These are phyloP conservation scores for Fremontodendron californicum DNA, from an alignment of 345 rosid genomes.

Conservation along the genomic window DNA sequence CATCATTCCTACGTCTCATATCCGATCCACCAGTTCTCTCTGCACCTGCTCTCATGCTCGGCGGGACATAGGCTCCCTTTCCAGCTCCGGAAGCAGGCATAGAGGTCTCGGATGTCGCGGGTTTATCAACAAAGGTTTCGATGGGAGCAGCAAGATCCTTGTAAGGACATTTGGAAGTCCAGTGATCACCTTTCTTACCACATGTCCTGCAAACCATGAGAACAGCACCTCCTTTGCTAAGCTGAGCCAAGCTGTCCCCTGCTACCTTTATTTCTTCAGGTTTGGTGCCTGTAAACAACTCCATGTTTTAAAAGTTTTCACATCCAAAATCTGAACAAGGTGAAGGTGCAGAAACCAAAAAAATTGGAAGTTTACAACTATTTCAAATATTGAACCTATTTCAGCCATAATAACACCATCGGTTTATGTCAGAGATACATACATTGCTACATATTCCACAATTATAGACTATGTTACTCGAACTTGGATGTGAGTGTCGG, in stretches of 20 bases:
- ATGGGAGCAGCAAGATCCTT: slow-evolving; percentile 46
- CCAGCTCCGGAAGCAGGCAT: slow-evolving; percentile 22
- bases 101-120: slow-evolving; percentile 32
- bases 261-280: slow-evolving; percentile 37
- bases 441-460: not conserved
- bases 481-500: too few relatives aligned
- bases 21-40: slow-evolving; percentile 23
- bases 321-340: not conserved
- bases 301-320: not conserved
- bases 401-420: not conserved
- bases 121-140: slow-evolving; percentile 39
- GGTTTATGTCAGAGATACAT: not conserved
- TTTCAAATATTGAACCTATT: too few relatives aligned
- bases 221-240: slow-evolving; percentile 44
- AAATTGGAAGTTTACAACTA: not conserved
- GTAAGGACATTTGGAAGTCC: slow-evolving; percentile 60
- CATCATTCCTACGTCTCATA: slow-evolving; percentile 28
- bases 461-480: too few relatives aligned
- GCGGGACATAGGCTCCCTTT: slow-evolving; percentile 55
- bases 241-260: slow-evolving; percentile 47
- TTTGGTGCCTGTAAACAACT: slow-evolving; percentile 33
- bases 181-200: slow-evolving; percentile 61
- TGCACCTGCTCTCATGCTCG: slow-evolving; percentile 35
- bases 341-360: not conserved
- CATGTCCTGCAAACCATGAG: slow-evolving; percentile 67